Evolutionary conservation across 1,284 basidiomycete species (phyloP), one percentile per base, ranked within the genome.

Genomic region (Bondarzewia mesenterica): DNA sequence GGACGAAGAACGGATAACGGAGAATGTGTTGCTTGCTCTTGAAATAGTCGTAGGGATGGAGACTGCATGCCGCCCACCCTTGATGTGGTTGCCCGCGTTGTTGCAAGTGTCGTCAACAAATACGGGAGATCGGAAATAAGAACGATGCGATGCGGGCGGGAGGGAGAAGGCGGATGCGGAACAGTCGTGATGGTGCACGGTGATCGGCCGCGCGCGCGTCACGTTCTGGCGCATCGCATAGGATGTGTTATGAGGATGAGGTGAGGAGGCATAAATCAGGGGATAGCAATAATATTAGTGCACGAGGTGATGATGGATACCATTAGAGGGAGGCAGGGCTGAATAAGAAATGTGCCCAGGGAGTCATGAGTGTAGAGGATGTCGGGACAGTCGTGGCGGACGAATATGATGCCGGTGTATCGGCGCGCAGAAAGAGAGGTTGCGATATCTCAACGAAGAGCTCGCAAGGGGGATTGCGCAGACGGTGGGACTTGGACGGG

Each of bases 361-460:
- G 29, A 49, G 50, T 36, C 43, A 45, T n/a, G n/a, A n/a, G n/a
- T n/a, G n/a, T n/a, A n/a, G n/a, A n/a, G n/a, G n/a, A n/a, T n/a
- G n/a, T 32, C 29, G 29, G 10, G 29, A 32, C 12, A 32, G 29
- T 32, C 29, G 29, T 51, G 54, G 56, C 53, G 48, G 47, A 47
- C 47, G 46, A 27, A 22, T 23, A 36, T 46, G 73, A 74, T 63
- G 80, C 82, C 81, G 61, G 70, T 82, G 84, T 84, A 63, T 85
- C 66, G 82, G 82, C 75, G 70, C 68, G 74, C 69, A 63, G 51
- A 48, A 42, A 47, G 45, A 50, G 77, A 75, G 80, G 74, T 72
- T 73, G 81, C 79, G 78, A 68, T 76, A 80, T 80, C 80, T 75
- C 83, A 85, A 58, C 63, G 50, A 86, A 85, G 82, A 76, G 80